Evolutionary conservation across 2,329 filamentous ascomycete genomes (phyloP), one percentile per base, ranked within the genome.

Genomic region (Rutstroemia sp.): DNA sequence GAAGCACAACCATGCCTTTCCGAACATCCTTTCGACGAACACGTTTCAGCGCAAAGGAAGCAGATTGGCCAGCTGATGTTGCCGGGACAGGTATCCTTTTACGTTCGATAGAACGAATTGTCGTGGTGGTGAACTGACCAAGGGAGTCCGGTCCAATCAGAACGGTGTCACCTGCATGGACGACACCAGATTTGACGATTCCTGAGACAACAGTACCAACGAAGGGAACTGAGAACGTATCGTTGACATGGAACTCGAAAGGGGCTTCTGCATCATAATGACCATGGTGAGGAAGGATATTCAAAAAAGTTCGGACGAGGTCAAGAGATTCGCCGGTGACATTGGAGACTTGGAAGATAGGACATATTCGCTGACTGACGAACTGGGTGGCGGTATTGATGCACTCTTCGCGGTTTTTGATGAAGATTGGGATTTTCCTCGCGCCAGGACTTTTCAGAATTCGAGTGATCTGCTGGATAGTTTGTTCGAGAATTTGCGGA

Each of bases 281-380:
- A 50, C 92, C 92, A 65, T 96, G 90, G 64, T 96, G 92, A 1
- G 94, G 94, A 3, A 99, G 79, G 59, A 97, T 95, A 67, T 97
- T 97, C 54, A 99, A 75, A 71, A 99, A 99, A 0, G 87, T 89
- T 54, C 92, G 87, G 5, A 99, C 91, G 4, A 96, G 79, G 61
- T 96, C 89, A 47, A 99, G 79, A 59, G 89, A 90, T 71, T 95
- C 83, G 47, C 94, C 94, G 0, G 94, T 97, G 34, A 99, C 94
- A 68, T 99, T 99, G 64, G 92, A 97, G 10, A 99, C 91, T 68
- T 97, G 92, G 74, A 99, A 99, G 62, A 99, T 87, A 12, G 94
- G 94, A 68, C 92, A 97, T 69, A 99, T 96, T 42, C 94, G 83
- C 72, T 95, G 88, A 65, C 88, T 94, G 65, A 97, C 90, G 67